phyloP scores from a whole-genome alignment of 2,329 filamentous ascomycete genomes.

The Pyrenochaeta sp. region DNA sequence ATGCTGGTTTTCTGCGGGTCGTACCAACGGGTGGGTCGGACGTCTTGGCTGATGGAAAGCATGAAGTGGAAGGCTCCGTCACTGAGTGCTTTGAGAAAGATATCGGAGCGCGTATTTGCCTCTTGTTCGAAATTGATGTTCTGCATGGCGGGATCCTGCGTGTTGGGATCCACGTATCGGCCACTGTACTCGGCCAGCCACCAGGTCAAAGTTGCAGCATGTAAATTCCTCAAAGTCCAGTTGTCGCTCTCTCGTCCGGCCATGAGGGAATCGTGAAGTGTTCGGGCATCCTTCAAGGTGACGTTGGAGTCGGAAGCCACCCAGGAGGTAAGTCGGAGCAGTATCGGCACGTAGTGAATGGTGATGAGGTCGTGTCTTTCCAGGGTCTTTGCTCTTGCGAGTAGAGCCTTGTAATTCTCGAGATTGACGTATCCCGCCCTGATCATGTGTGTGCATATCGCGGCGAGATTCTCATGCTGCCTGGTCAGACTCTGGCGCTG shows the following conservation, averaged over 20 bases:
- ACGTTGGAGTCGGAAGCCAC: constrained; percentile 77
- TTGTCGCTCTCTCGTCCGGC: constrained; percentile 69
- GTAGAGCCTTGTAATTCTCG: constrained; percentile 76
- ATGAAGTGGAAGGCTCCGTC: constrained; percentile 94
- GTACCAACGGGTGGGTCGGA: constrained; percentile 82
- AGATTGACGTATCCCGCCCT: constrained; percentile 74
- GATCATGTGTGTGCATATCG: constrained; percentile 80
- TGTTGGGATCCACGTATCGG: constrained; percentile 79
- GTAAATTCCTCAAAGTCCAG: constrained; percentile 78
- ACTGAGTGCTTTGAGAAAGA: constrained; percentile 78
- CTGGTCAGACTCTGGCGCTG: constrained; percentile 81
- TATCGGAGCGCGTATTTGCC: constrained; percentile 72
- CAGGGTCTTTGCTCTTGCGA: constrained; percentile 71
- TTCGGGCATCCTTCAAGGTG: constrained; percentile 71
- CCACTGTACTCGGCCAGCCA: constrained; percentile 96
- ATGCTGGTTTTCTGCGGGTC: constrained; percentile 85
- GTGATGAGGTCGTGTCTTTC: constrained; percentile 78
- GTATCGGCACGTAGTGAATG: constrained; percentile 83
- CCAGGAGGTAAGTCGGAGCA: constrained; percentile 77
- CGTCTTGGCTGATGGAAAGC: constrained; percentile 81
- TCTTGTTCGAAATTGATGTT: constrained; percentile 72
- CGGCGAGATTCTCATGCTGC: constrained; percentile 87
- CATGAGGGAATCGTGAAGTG: constrained; percentile 73
- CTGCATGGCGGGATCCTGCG: constrained; percentile 55
- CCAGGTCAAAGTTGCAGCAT: constrained; percentile 79